A percentile compares a stretch with the other conserved stretches of the same genome.
phyloP scores from a whole-genome alignment of 257 asterid genomes.

The Gentiana macrophylla region DNA sequence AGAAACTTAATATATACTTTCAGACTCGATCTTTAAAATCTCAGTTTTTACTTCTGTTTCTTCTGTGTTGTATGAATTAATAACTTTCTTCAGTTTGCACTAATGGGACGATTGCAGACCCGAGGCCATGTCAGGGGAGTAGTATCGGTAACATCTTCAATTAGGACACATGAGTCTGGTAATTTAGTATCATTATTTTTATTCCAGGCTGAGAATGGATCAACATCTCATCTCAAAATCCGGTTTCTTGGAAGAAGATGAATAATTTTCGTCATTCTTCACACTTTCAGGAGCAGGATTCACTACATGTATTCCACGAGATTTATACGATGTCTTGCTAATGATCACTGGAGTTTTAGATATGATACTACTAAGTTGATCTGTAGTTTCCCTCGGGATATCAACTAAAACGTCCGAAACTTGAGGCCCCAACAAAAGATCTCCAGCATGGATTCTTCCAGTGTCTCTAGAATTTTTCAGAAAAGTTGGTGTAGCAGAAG shows the following conservation, averaged over 20 bases:
- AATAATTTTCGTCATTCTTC: constrained; percentile 7
- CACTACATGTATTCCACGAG: constrained; percentile 8
- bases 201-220: constrained; percentile 19
- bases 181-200: constrained; percentile 10
- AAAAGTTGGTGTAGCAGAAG: constrained; percentile 18
- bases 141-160: constrained; percentile 37
- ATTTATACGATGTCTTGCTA: constrained; percentile 10
- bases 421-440: constrained; percentile 15
- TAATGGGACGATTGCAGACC: constrained; percentile 17
- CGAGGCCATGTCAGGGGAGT: constrained; percentile 24
- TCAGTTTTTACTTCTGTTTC: constrained; percentile 37
- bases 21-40: constrained; percentile 27
- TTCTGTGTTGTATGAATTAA: constrained; percentile 27
- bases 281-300: constrained; percentile 7
- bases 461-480: constrained; percentile 17
- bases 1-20: constrained; percentile 28
- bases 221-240: constrained; percentile 13
- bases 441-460: constrained; percentile 14
- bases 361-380: constrained; percentile 8
- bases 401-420: constrained; percentile 23
- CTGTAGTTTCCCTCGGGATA: constrained; percentile 24
- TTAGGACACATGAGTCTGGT: constrained; percentile 20
- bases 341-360: constrained; percentile 1
- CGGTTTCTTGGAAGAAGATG: constrained; percentile 13
- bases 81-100: constrained; percentile 29